Evolutionary conservation across 1,139 yeast species (phyloP).

Genomic region (Protomyces gravidus): DNA sequence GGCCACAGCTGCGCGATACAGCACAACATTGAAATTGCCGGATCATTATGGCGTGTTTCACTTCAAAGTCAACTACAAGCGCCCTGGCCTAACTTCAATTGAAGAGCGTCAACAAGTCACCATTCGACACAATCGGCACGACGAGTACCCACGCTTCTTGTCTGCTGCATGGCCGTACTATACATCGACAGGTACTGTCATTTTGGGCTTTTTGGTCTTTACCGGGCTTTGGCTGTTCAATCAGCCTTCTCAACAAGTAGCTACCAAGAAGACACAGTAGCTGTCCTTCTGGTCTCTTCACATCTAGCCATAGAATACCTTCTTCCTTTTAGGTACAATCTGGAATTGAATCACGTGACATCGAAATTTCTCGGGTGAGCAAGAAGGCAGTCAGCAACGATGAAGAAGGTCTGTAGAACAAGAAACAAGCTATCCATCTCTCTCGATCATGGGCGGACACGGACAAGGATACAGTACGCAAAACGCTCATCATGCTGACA

Average conservation of each 20-base stretch:
- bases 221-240: slow-evolving; percentile 54
- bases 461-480: slow-evolving; percentile 45
- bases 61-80: slow-evolving; percentile 70
- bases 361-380: too few species aligned
- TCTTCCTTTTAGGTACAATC: too few species aligned
- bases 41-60: slow-evolving; percentile 98
- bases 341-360: too few species aligned
- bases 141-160: slow-evolving; percentile 84
- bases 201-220: slow-evolving; percentile 70
- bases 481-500: neutral
- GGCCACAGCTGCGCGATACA: slow-evolving; percentile 46
- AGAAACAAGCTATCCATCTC: too few species aligned
- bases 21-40: slow-evolving; percentile 65
- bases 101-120: slow-evolving; percentile 68
- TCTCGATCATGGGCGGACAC: slow-evolving; percentile 26
- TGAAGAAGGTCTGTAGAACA: too few species aligned
- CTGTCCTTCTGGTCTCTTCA: too few species aligned
- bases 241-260: slow-evolving; percentile 2
- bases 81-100: slow-evolving; percentile 71
- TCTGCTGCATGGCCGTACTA: slow-evolving; percentile 82
- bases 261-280: slow-evolving; percentile 4
- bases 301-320: too few species aligned
- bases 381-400: too few species aligned
- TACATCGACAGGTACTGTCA: slow-evolving; percentile 64
- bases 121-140: slow-evolving; percentile 90